Evolutionary conservation across 768 basidiomycete species (phyloP).

Genomic region (Naganishia friedmannii): DNA sequence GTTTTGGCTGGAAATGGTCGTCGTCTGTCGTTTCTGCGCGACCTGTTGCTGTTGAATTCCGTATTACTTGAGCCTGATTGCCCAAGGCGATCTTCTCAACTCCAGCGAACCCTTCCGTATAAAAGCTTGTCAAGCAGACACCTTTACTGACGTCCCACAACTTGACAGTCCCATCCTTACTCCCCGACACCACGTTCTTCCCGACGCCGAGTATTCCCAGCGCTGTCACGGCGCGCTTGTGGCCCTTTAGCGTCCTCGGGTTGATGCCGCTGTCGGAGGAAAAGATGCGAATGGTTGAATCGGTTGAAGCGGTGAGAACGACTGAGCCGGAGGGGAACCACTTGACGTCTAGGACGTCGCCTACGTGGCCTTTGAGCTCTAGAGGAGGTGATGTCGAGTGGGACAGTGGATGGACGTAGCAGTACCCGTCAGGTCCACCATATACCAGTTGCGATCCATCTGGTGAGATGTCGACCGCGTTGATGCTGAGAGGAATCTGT

Average conservation of each 20-base stretch:
- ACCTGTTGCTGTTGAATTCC: slow-evolving; percentile 21
- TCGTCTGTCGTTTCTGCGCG: slow-evolving; percentile 12
- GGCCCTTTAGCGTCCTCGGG: slow-evolving; percentile 65
- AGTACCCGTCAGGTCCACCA: slow-evolving; percentile 50
- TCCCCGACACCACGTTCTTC: slow-evolving; percentile 64
- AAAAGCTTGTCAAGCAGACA: slow-evolving; percentile 57
- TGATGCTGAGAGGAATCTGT: slow-evolving; percentile 46
- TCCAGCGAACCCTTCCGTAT: slow-evolving; percentile 55
- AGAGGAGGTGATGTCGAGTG: slow-evolving; percentile 19
- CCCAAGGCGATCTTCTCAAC: slow-evolving; percentile 56
- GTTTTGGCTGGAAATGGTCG: slow-evolving; percentile 11
- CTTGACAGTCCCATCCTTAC: slow-evolving; percentile 67
- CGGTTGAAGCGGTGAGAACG: slow-evolving; percentile 66
- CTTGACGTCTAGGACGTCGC: slow-evolving; percentile 48
- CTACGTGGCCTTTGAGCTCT: slow-evolving; percentile 51
- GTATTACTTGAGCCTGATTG: slow-evolving; percentile 45
- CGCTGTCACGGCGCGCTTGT: slow-evolving; percentile 65
- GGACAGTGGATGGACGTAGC: slow-evolving; percentile 35
- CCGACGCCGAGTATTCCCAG: slow-evolving; percentile 66
- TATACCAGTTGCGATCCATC: slow-evolving; percentile 38
- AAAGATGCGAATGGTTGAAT: slow-evolving; percentile 66
- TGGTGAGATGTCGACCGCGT: slow-evolving; percentile 42
- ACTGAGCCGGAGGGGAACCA: slow-evolving; percentile 57
- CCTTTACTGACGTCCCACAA: slow-evolving; percentile 70
- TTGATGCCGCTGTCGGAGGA: slow-evolving; percentile 59